Evolutionary conservation across 2,329 filamentous ascomycete genomes (phyloP), one percentile per base, ranked within the genome.

Genomic region (Fusarium camptoceras): DNA sequence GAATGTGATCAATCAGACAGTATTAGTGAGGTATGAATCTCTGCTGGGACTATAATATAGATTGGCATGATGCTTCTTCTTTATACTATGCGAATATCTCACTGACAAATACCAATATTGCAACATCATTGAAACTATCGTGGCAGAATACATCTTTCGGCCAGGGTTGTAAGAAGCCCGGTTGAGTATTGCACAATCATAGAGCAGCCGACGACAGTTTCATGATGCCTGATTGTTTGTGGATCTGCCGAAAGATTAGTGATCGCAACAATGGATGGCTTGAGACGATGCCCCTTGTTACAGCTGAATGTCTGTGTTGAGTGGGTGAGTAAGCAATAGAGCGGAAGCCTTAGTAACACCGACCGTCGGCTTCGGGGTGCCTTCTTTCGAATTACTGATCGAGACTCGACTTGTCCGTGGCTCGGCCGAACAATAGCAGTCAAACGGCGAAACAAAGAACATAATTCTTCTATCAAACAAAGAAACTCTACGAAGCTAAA

Each of bases 331-430:
- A 57, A 64, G 25, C 34, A 16, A n/a, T 10, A 22, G 6, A 42
- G 11, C 59, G 61, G 60, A 22, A 24, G 16, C 37, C 5, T 64
- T 64, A 47, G 16, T 64, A 50, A 64, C 24, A 31, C 11, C 27
- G 8, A 50, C 5, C 20, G 20, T 27, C 22, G 30, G 25, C 22
- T 28, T 16, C n/a, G 18, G 16, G n/a, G n/a, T n/a, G n/a, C n/a
- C n/a, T n/a, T n/a, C n/a, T 58, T 47, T 37, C 11, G 22, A 51
- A 64, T 64, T 64, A 64, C 59, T 64, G 51, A 51, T 59, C 59
- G 5, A 2, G 2, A 22, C 22, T 27, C 25, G n/a, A 28, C 18
- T 15, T 15, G 10, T 37, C 18, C 14, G 30, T 1, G 14, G 8
- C n/a, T n/a, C 44, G 25, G 25, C 44, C 14, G 16, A 25, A 25